Base-by-base conservation (phyloP, 305 asterid genomes). In the Fraxinus platypoda region DNA sequence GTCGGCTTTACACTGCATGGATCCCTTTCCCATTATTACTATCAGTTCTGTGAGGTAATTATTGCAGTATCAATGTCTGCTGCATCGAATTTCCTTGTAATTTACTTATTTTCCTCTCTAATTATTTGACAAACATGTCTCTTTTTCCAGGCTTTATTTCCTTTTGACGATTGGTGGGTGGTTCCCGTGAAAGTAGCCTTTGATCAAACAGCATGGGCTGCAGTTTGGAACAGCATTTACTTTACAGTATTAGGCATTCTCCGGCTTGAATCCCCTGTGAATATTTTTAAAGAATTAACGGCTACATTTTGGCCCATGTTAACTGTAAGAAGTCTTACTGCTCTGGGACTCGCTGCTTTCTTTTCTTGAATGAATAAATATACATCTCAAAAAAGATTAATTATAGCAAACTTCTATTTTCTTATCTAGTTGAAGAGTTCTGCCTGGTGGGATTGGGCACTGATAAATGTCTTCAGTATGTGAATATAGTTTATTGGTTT, bases 161-260 rank as follows among this genome's bases (percentile, higher is more conserved):
- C 99, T 75, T 94, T 84, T 76, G 78, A 94, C 3, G 98, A 90
- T 83, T 96, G 99, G 98, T 96, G 99, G 98, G 98, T 96, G 82
- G 97, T 94, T 87, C 98, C 98, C 12, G 93, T 81, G 8, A 96
- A 96, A 88, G 98, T 96, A 38, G 88, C 87, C 11, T 92, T 94
- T 57, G 99, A 96, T 86, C 99, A 93, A 87, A 93, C 99, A 43
- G 86, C 85, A 21, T 94, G 99, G 99, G 81, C 99, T 35, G 98
- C 93, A 11, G 46, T 91, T 78, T 95, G 99, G 99, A 95, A 95
- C 88, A 94, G 95, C 93, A 93, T 95, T 78, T 95, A 95, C 83
- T 95, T 30, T 57, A 85, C 87, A 9, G 92, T 92, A 81, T 85
- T 95, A 84, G 99, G 95, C 72, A 80, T 91, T 78, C 76, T 95